A percentile compares a stretch with the other conserved stretches of the same genome.
phyloP scores from a whole-genome alignment of 768 basidiomycete species.

The Lyophyllum decastes region DNA sequence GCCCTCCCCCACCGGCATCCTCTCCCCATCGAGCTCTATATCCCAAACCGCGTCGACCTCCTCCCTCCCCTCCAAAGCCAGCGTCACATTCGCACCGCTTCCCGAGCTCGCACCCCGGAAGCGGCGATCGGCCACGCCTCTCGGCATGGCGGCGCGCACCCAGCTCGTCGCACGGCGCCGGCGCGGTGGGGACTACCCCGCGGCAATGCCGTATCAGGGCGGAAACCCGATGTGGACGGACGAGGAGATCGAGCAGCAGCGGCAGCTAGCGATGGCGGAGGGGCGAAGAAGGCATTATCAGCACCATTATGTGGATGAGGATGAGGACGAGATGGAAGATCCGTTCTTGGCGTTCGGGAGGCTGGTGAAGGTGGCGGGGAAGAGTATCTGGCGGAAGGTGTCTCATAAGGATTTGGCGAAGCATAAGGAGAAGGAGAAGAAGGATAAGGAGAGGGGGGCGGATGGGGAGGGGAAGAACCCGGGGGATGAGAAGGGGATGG shows the following conservation, averaged over 20 bases:
- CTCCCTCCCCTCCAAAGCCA: conserved; percentile 29
- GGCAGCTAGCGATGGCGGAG: conserved; percentile 21
- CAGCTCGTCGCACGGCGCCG: conserved; percentile 40
- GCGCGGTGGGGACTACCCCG: conserved; percentile 2
- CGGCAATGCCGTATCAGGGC: background rate
- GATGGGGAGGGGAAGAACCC: conserved; percentile 3
- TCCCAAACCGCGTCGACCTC: conserved; percentile 35
- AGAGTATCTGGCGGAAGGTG: conserved; percentile 51
- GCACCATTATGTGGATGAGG: conserved; percentile 14
- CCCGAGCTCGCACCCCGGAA: conserved; percentile 52
- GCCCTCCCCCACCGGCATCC: conserved; percentile 32
- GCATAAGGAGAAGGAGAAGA: conserved; percentile 14
- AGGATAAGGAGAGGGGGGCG: conserved; percentile 16
- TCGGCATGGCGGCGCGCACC: conserved; percentile 55
- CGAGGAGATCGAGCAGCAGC: conserved; percentile 38
- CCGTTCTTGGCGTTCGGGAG: conserved; percentile 50
- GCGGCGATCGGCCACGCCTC: conserved; percentile 47
- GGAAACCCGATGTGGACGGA: conserved; percentile 36
- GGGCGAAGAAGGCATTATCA: conserved; percentile 16
- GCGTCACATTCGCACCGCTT: conserved; percentile 61
- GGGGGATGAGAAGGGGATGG: background rate
- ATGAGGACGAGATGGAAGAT: conserved; percentile 36
- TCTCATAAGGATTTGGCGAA: conserved; percentile 35
- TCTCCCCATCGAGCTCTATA: conserved; percentile 54
- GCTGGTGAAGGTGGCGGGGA: conserved; percentile 52